Evolutionary conservation across 768 basidiomycete species (phyloP), one percentile per base, ranked within the genome.

Genomic region (Tremella yokohamensis): DNA sequence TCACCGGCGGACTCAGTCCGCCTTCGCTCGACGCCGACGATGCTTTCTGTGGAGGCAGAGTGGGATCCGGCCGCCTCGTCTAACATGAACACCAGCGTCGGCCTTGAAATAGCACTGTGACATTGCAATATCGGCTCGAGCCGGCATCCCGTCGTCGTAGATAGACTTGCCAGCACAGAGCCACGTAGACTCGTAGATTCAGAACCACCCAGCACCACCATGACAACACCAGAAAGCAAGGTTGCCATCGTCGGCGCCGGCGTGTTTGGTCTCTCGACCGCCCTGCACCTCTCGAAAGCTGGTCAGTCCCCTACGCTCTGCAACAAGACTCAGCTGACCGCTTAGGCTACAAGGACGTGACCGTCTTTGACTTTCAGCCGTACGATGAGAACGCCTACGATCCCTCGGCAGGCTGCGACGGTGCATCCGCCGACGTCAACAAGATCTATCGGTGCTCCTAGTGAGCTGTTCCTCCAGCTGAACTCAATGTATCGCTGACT

Each of bases 401-500:
- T 39, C 63, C 66, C 8, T 24, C 45, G 9, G 48, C 59, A 40
- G 66, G 66, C 2, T 68, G 66, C 51, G 66, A 68, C 25, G 56
- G 56, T 7, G 66, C 63, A 1, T 57, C 54, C 39, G 54, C 63
- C 24, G 63, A 67, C 49, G 57, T 63, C 8, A 67, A 67, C 62
- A 67, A 67, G 54, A 61, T 67, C 54, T 67, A 61, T 29, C 59
- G 65, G 13, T 64, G 62, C 50, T 53, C 59, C 1, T 67, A 61
- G 57, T 62, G 13, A 44, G 56, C 56, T 6, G 6, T 11, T 18
- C 39, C 13, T 29, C 1, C 15, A n/a, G n/a, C n/a, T n/a, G n/a
- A n/a, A n/a, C n/a, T n/a, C n/a, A n/a, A n/a, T n/a, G n/a, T n/a
- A n/a, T 11, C 29, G 47, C 19, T 40, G 15, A 16, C 29, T 40